Percentiles rank a stretch among this genome's conserved stretches.
Evolutionary conservation across 2,329 filamentous ascomycete species (phyloP).

Genomic region (Pyrenochaeta sp.): DNA sequence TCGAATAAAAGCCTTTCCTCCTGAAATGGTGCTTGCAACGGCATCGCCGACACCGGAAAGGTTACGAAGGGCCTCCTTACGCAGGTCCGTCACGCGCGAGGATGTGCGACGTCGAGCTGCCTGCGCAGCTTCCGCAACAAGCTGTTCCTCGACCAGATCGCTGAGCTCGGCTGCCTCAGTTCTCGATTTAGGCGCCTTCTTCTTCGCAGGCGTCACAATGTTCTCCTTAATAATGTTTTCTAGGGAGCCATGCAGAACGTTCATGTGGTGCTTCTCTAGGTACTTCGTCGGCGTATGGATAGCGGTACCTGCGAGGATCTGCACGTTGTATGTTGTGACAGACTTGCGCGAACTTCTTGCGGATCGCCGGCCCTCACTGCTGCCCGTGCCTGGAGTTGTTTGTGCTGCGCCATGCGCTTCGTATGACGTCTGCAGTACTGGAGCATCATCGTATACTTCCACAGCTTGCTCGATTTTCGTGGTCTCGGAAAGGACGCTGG

Average conservation of each 20-base stretch:
- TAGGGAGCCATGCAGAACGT: slow-evolving; percentile 43
- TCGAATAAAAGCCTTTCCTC: slow-evolving; percentile 47
- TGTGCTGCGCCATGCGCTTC: slow-evolving; percentile 31
- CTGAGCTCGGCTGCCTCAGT: slow-evolving; percentile 17
- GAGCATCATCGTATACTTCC: slow-evolving; percentile 33
- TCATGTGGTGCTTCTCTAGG: slow-evolving; percentile 49
- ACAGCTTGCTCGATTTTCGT: slow-evolving; percentile 40
- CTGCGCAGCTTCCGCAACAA: slow-evolving; percentile 43
- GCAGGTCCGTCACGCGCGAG: slow-evolving; percentile 43
- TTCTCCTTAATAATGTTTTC: slow-evolving; percentile 23
- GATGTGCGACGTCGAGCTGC: slow-evolving; percentile 45
- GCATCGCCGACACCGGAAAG: slow-evolving; percentile 38
- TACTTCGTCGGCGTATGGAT: slow-evolving; percentile 63
- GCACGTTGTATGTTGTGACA: slow-evolving; percentile 72
- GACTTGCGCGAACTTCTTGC: slow-evolving; percentile 64
- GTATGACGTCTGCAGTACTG: slow-evolving; percentile 16
- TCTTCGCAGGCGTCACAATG: slow-evolving; percentile 29
- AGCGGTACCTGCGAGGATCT: slow-evolving; percentile 68
- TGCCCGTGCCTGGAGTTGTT: slow-evolving; percentile 23
- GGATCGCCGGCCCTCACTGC: slow-evolving; percentile 39
- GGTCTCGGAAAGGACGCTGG: slow-evolving; percentile 60
- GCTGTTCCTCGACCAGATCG: slow-evolving; percentile 43
- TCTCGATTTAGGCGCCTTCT: slow-evolving; percentile 23
- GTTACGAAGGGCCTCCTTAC: slow-evolving; percentile 44
- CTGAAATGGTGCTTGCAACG: slow-evolving; percentile 44